These are phyloP conservation scores for Nannizziopsis barbatae DNA, from an alignment of 2,329 filamentous ascomycete genomes.

Conservation along the genomic window DNA sequence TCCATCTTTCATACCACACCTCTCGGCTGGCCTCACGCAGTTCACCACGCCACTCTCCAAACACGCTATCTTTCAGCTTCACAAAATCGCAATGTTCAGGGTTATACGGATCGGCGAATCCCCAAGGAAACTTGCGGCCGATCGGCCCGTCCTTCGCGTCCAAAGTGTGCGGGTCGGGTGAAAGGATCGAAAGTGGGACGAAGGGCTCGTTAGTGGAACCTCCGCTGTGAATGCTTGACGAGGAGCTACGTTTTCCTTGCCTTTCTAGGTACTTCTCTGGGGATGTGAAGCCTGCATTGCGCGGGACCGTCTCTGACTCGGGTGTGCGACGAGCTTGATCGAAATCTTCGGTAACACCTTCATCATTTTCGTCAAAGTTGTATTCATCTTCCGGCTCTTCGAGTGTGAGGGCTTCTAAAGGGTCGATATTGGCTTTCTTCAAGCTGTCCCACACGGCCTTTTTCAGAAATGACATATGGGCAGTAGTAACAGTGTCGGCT, in stretches of 20 bases:
- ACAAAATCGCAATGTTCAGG: slow-evolving; percentile 87
- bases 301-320: slow-evolving; percentile 21
- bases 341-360: slow-evolving; percentile 38
- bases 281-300: slow-evolving; percentile 1
- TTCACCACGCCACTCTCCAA: slow-evolving; percentile 84
- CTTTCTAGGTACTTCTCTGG: slow-evolving; percentile 1
- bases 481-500: slow-evolving; percentile 89
- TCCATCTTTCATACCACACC: slow-evolving; percentile 93
- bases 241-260: slow-evolving; percentile 11
- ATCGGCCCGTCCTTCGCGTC: slow-evolving; percentile 47
- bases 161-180: slow-evolving; percentile 67
- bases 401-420: slow-evolving; percentile 72
- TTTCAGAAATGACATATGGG: slow-evolving; percentile 88
- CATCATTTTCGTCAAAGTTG: slow-evolving; percentile 35
- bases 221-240: slow-evolving; percentile 23
- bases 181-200: slow-evolving; percentile 84
- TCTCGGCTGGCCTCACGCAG: slow-evolving; percentile 82
- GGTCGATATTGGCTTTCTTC: slow-evolving; percentile 75
- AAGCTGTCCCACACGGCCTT: slow-evolving; percentile 80
- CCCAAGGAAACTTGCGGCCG: slow-evolving; percentile 90
- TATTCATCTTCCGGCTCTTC: slow-evolving; percentile 59
- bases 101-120: slow-evolving; percentile 89
- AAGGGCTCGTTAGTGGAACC: slow-evolving; percentile 42
- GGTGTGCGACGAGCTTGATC: slow-evolving; percentile 18
- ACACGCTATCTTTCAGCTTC: slow-evolving; percentile 80